Evolutionary conservation across 169 alveolate species (phyloP), one percentile per base, ranked within the genome.

Genomic region (Plasmodium cynomolgi): DNA sequence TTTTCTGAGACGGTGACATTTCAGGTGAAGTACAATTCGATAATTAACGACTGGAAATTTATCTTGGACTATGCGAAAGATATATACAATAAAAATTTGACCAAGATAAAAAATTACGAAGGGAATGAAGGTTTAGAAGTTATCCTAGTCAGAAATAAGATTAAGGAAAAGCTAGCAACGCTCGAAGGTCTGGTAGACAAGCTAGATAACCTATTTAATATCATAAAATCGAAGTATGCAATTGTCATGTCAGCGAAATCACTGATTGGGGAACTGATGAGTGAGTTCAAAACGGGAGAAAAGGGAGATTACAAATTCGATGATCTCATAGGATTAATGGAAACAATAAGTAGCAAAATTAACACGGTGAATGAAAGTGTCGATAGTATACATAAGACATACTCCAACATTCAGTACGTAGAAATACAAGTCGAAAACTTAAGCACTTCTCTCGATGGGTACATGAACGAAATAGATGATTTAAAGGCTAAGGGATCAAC

Each of bases 231-330:
- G 26, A 83, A 83, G 72, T 62, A 33, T 62, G n/a, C 15, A 83
- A 56, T 58, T n/a, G 26, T 83, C 72, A 83, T 31, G 44, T 80
- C 84, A 37, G 37, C 31, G 33, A 80, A 80, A 80, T 80, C 84
- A 2, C 58, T 80, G 4, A n/a, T 80, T 23, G 84, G 74, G 29
- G 84, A 80, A 41, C 34, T 41, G 8, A 31, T 56, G 29, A 31
- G 26, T 58, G 81, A 83, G 13, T 33, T 83, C 26, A 83, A 58
- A 83, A 15, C 15, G 1, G 73, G 2, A 15, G 41, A 20, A 50
- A 58, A 9, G 9, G 41, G 26, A 6, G 91, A 83, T 41, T 5
- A 44, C 15, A n/a, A 80, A 3, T 23, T 80, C 13, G 50, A 80
- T 39, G 84, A 11, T 41, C 13, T 80, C 11, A 80, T 31, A 80